Conservation (phyloP, 1,139 yeast species). For the Lodderomyces parapsilosis region DNA sequence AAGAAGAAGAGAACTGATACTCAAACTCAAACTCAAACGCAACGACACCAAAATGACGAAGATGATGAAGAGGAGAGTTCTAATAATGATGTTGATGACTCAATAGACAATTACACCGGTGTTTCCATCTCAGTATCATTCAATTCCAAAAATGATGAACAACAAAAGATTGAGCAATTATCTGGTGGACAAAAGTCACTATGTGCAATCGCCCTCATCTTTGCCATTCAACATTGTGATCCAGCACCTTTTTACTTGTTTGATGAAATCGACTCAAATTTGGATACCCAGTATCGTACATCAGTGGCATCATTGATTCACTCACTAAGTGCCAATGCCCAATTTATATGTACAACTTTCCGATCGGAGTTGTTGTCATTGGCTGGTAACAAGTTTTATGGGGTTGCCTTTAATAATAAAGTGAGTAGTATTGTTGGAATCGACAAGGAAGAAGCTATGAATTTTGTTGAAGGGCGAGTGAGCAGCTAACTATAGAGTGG, state of each 20-base stretch:
- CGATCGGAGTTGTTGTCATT: conserved; percentile 88
- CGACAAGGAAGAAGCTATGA: conserved; percentile 67
- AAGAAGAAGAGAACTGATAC: conserved; percentile 21
- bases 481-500: too few species aligned
- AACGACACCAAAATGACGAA: conserved; percentile 8
- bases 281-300: conserved; percentile 88
- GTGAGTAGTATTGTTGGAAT: conserved; percentile 79
- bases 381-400: conserved; percentile 76
- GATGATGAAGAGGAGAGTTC: conserved; percentile 21
- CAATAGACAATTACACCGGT: conserved; percentile 70
- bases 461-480: conserved; percentile 72
- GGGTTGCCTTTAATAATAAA: conserved; percentile 81
- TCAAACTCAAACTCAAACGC: conserved; percentile 4
- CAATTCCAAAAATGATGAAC: conserved; percentile 84
- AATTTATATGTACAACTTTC: conserved; percentile 94
- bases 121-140: conserved; percentile 88
- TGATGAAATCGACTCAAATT: conserved; percentile 94
- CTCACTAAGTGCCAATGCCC: conserved; percentile 63
- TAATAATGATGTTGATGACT: conserved; percentile 18
- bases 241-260: conserved; percentile 96
- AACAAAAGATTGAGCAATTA: conserved; percentile 82
- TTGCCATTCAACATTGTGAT: conserved; percentile 92
- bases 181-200: conserved; percentile 97
- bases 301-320: conserved; percentile 81
- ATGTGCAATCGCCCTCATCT: conserved; percentile 88